A percentile compares a stretch with the other conserved stretches of the same genome.
Conservation (phyloP, 768 basidiomycete species). For the Leccinellum rugosiceps region DNA sequence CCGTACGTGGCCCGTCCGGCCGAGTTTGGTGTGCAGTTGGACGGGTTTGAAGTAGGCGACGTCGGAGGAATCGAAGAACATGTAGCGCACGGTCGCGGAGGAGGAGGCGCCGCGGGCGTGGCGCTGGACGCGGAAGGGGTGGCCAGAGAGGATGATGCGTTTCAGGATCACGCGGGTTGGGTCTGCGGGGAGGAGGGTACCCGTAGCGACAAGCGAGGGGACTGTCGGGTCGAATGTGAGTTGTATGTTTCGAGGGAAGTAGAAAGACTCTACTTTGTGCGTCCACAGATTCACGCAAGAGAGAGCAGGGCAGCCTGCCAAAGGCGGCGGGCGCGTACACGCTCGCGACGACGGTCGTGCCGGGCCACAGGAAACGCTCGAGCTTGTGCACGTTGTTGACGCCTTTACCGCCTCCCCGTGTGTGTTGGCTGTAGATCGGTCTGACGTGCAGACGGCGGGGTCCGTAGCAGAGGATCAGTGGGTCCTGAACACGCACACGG, state of each 20-base stretch:
- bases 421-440: conserved; percentile 91
- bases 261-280: conserved; percentile 48
- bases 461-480: conserved; percentile 84
- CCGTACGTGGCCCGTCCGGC: conserved; percentile 82
- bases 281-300: conserved; percentile 69
- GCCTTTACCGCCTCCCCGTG: conserved; percentile 85
- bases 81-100: conserved; percentile 87
- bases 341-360: conserved; percentile 78
- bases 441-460: conserved; percentile 81
- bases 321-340: conserved; percentile 87
- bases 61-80: conserved; percentile 98
- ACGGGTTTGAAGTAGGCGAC: conserved; percentile 91
- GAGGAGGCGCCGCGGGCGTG: conserved; percentile 50
- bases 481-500: conserved; percentile 53
- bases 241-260: background rate
- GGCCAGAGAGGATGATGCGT: conserved; percentile 91
- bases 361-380: conserved; percentile 85
- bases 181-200: conserved; percentile 83
- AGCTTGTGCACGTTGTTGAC: conserved; percentile 98
- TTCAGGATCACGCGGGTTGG: conserved; percentile 91
- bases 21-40: conserved; percentile 89
- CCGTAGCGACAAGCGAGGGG: conserved; percentile 85
- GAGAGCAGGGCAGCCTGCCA: conserved; percentile 70
- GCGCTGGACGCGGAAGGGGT: conserved; percentile 96
- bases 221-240: conserved; percentile 35